phyloP scores from a whole-genome alignment of 257 asterid genomes.

The Nicotiana otophora region DNA sequence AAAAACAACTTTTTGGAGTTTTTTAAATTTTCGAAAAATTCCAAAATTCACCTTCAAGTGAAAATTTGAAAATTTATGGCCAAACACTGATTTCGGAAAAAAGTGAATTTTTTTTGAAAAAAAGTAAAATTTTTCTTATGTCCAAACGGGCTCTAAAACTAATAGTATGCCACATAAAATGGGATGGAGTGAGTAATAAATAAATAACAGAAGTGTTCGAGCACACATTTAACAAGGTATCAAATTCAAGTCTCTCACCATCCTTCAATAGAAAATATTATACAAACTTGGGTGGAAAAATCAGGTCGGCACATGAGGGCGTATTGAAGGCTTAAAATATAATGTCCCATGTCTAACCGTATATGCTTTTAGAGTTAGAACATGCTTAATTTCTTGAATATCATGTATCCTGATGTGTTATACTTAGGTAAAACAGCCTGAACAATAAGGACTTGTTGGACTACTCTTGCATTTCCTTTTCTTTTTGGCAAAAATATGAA shows the following conservation, averaged over 20 bases:
- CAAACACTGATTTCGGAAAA: too few species aligned
- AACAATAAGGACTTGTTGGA: background rate
- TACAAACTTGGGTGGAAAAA: background rate
- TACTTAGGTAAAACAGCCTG: background rate
- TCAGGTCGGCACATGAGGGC: background rate
- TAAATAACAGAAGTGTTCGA: background rate
- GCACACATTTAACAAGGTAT: background rate
- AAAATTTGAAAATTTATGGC: too few species aligned
- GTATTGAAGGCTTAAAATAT: background rate
- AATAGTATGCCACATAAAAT: too few species aligned
- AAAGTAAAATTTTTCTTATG: too few species aligned
- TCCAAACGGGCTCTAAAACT: too few species aligned
- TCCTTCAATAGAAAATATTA: background rate
- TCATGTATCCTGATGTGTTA: background rate
- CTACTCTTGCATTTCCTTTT: background rate
- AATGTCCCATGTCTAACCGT: background rate
- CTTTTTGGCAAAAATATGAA: background rate
- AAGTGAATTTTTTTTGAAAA: too few species aligned
- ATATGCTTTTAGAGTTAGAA: background rate
- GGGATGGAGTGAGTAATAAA: background rate
- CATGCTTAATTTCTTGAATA: background rate
- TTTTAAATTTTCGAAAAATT: too few species aligned
- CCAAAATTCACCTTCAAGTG: too few species aligned
- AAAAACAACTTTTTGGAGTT: too few species aligned
- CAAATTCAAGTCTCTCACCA: background rate